These are phyloP conservation scores for Verticillium dahliae DNA, from an alignment of 2,329 filamentous ascomycete species.

Conservation along the genomic window DNA sequence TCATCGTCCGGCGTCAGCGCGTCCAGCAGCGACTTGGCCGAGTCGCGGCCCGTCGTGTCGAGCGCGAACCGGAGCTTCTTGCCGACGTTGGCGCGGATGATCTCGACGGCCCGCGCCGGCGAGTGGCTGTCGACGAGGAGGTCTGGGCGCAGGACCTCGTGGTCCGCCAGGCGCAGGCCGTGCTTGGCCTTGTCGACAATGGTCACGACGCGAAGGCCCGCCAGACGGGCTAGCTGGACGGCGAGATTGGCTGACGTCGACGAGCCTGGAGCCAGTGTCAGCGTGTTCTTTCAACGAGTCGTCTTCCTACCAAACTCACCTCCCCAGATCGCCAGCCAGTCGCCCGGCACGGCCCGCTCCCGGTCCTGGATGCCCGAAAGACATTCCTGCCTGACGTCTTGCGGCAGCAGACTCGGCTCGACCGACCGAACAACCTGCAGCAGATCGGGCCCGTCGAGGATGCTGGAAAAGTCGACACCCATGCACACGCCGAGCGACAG, in stretches of 20 bases:
- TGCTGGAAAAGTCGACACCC: constrained; percentile 55
- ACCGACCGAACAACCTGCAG: constrained; percentile 40
- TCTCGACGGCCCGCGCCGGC: constrained; percentile 55
- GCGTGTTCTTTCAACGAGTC: neutral
- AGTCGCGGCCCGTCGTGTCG: constrained; percentile 61
- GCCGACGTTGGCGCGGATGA: constrained; percentile 53
- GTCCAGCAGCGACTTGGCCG: constrained; percentile 50
- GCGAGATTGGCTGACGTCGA: constrained; percentile 63
- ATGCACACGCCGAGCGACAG: constrained; percentile 63
- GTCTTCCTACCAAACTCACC: constrained; percentile 29
- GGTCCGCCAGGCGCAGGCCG: constrained; percentile 47
- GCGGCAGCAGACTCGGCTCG: constrained; percentile 40
- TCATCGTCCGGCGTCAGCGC: constrained; percentile 31
- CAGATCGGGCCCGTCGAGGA: constrained; percentile 52
- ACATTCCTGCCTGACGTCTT: constrained; percentile 58
- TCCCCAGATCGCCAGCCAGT: constrained; percentile 72
- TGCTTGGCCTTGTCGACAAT: constrained; percentile 63
- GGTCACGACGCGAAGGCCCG: constrained; percentile 57
- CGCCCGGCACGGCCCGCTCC: constrained; percentile 52
- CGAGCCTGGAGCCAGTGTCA: constrained; percentile 34
- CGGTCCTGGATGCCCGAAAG: constrained; percentile 42
- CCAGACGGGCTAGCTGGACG: constrained; percentile 61
- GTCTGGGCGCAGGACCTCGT: constrained; percentile 42
- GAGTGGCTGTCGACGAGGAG: constrained; percentile 65
- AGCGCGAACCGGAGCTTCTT: constrained; percentile 58